Conservation (phyloP, 78 protist species). For the Creolimax fragrantissima region DNA sequence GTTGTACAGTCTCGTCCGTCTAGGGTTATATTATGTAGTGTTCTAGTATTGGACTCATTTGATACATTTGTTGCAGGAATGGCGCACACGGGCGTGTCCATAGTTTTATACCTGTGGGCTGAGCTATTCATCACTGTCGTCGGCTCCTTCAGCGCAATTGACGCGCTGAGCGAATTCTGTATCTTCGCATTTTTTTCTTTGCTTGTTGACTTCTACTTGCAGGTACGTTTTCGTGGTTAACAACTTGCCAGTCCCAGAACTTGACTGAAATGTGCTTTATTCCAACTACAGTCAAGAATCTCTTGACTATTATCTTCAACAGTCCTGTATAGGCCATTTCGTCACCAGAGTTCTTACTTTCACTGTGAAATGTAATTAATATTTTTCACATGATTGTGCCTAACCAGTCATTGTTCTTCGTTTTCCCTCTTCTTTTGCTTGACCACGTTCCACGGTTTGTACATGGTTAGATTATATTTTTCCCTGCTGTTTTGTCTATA, state of each 20-base stretch:
- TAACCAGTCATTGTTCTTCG: too few relatives aligned
- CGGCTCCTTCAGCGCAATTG: background rate
- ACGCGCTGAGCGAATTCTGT: background rate
- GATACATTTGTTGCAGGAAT: constrained; percentile 7
- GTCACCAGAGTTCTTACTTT: too few relatives aligned
- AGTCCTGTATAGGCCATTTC: too few relatives aligned
- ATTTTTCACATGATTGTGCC: too few relatives aligned
- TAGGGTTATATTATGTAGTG: background rate
- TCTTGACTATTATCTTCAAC: too few relatives aligned
- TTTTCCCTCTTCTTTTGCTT: too few relatives aligned
- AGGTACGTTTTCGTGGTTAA: background rate
- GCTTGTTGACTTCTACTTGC: background rate
- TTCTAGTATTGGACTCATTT: too few relatives aligned
- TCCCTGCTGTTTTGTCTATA: constrained; percentile 14
- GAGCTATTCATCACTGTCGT: background rate
- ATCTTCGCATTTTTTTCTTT: background rate
- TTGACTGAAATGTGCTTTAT: too few relatives aligned
- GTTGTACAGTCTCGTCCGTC: background rate
- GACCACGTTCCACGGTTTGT: too few relatives aligned
- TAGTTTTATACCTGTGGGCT: background rate
- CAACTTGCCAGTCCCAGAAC: too few relatives aligned
- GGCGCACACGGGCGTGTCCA: background rate
- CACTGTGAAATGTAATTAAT: too few relatives aligned
- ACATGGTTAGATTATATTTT: background rate
- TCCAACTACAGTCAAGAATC: too few relatives aligned